Base-by-base conservation (phyloP, 1,139 yeast genomes). In the Yamadazyma spencermartinsiae region DNA sequence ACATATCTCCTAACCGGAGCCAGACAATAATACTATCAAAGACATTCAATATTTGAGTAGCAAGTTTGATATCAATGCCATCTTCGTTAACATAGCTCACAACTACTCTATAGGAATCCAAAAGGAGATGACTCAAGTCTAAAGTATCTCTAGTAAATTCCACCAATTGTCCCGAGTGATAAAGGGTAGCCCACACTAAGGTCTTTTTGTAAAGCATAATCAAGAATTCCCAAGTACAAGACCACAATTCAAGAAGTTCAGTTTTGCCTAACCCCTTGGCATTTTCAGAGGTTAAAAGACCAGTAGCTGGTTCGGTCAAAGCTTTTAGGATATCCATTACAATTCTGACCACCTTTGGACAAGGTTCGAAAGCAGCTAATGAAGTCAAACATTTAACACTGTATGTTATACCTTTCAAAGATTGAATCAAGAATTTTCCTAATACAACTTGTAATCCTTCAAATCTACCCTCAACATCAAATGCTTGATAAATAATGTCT, bases 141-240 rank as follows among this genome's bases (percentile, higher is more conserved):
- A 89, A 68, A 0, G 88, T 82, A 57, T 89, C 96, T 56, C 95
- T 78, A 13, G 96, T 86, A 50, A 88, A 89, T 45, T 86, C 94
- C 35, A 84, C 73, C 55, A 87, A 68, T 36, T 75, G 75, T 0
- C 72, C 72, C 25, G 79, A 68, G 34, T 76, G 78, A 52, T 80
- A 82, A 28, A 67, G 63, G 4, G 70, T 58, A 0, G 95, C 88
- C 98, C 98, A 90, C 6, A 60, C 58, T 16, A 86, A 67, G 1
- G 95, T 86, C 40, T 78, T 74, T 31, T 71, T 68, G 50, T 85
- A 89, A 3, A 87, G 75, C 72, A 82, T 74, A 33, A 78, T 77
- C 45, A 90, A 62, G 48, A 86, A 85, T 11, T 56, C 56, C 97
- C 98, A 90, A 29, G 80, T 69, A 12, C 63, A 51, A 14, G 65